These are phyloP conservation scores for Pyrus communis DNA, from an alignment of 306 rosid species.

Conservation along the genomic window DNA sequence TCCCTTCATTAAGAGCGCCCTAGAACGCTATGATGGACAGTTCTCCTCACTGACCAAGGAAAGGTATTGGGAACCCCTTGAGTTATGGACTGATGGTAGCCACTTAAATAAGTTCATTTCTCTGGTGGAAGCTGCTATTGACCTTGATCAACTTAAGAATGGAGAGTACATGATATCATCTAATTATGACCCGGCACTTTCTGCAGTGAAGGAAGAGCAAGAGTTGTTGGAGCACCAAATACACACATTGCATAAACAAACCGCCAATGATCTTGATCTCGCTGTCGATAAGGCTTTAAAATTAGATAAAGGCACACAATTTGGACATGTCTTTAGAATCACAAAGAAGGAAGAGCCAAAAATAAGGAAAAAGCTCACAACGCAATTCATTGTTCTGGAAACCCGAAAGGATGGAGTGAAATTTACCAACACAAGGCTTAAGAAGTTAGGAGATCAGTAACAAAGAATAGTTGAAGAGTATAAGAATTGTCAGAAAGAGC, in stretches of 20 bases:
- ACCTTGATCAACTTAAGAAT: slow-evolving; percentile 90
- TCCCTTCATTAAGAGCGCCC: slow-evolving; percentile 66
- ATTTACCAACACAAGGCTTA: slow-evolving; percentile 88
- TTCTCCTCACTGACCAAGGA: slow-evolving; percentile 64
- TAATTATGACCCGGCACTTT: slow-evolving; percentile 61
- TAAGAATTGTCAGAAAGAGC: slow-evolving; percentile 70
- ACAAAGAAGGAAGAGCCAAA: slow-evolving; percentile 98
- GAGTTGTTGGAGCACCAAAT: slow-evolving; percentile 66
- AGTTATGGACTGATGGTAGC: slow-evolving; percentile 65
- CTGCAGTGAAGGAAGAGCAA: slow-evolving; percentile 60
- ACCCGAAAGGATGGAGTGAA: slow-evolving; percentile 98
- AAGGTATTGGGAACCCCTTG: slow-evolving; percentile 55
- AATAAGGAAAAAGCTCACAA: slow-evolving; percentile 83
- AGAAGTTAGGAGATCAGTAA: slow-evolving; percentile 75
- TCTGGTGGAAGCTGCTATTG: slow-evolving; percentile 82
- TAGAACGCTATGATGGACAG: slow-evolving; percentile 64
- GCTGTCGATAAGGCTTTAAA: slow-evolving; percentile 74
- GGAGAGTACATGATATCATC: slow-evolving; percentile 94
- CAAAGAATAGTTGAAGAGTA: slow-evolving; percentile 79
- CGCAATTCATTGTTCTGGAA: slow-evolving; percentile 88
- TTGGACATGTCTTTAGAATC: slow-evolving; percentile 93
- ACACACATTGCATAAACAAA: slow-evolving; percentile 61
- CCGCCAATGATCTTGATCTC: slow-evolving; percentile 85
- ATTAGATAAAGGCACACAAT: slow-evolving; percentile 85
- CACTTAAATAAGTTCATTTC: slow-evolving; percentile 70